Conservation (phyloP, 2,329 filamentous ascomycete species). For the Ilyonectria robusta region DNA sequence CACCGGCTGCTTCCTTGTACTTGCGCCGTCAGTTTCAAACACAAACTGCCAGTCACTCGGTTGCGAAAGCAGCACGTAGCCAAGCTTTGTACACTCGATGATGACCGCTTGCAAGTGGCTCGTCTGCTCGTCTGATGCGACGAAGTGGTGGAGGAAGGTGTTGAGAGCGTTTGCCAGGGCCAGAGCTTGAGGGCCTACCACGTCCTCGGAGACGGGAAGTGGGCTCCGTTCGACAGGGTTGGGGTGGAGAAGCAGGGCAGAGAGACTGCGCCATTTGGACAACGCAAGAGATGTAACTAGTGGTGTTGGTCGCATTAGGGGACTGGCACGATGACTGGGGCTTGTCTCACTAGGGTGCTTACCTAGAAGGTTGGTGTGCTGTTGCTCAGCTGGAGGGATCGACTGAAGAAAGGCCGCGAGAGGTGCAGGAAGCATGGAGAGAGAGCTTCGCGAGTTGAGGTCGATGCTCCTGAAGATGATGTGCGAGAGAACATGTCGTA, state of each 20-base stretch:
- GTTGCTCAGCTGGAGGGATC: slow-evolving; percentile 47
- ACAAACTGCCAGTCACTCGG: slow-evolving; percentile 56
- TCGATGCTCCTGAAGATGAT: slow-evolving; percentile 54
- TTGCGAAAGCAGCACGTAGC: slow-evolving; percentile 60
- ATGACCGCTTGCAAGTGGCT: slow-evolving; percentile 57
- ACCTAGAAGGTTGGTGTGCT: slow-evolving; percentile 49
- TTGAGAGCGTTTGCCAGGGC: slow-evolving; percentile 53
- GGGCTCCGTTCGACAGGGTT: slow-evolving; percentile 54
- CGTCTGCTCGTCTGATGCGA: slow-evolving; percentile 51
- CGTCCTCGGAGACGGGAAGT: slow-evolving; percentile 49
- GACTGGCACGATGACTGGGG: not conserved
- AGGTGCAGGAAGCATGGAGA: slow-evolving; percentile 56
- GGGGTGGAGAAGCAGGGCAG: slow-evolving; percentile 59
- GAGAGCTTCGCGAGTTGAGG: slow-evolving; percentile 41
- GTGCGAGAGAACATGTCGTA: slow-evolving; percentile 57
- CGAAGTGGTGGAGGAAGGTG: slow-evolving; percentile 53
- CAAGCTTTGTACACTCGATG: slow-evolving; percentile 57
- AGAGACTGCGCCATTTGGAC: slow-evolving; percentile 59
- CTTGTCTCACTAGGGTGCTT: slow-evolving; percentile 23
- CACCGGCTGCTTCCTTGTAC: slow-evolving; percentile 30
- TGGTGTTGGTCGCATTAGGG: not conserved
- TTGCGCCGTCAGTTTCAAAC: slow-evolving; percentile 27
- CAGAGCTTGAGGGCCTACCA: slow-evolving; percentile 50
- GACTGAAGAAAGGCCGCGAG: slow-evolving; percentile 50
- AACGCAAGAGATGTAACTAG: slow-evolving; percentile 50